A percentile compares a stretch with the other conserved stretches of the same genome.
These are phyloP conservation scores for Vaccinium vitisidaea DNA, from an alignment of 148 eudicot genomes.

Conservation along the genomic window DNA sequence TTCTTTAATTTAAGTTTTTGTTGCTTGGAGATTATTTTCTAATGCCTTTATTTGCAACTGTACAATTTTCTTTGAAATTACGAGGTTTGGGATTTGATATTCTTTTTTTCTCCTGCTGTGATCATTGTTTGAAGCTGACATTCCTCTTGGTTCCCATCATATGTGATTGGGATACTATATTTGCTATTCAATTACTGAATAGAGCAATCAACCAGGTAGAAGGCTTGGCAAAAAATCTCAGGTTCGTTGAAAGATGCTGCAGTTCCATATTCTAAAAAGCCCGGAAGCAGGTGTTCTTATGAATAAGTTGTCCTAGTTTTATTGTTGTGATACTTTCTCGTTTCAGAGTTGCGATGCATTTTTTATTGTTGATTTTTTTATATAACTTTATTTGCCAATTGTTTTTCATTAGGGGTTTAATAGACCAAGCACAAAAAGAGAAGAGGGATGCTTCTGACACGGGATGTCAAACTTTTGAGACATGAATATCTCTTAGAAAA, in stretches of 20 bases:
- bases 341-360: no score
- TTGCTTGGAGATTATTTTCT: background rate
- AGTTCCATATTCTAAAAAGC: constrained; percentile 67
- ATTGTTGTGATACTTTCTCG: background rate
- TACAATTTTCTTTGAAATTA: background rate
- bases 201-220: constrained; percentile 54
- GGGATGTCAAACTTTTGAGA: constrained; percentile 87
- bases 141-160: background rate
- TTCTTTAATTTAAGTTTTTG: background rate
- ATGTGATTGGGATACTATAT: background rate
- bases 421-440: constrained; percentile 79
- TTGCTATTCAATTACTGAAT: background rate
- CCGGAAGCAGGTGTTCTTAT: constrained; percentile 62
- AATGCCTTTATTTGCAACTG: background rate
- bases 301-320: background rate
- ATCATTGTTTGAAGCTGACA: background rate
- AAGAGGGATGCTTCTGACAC: constrained; percentile 83
- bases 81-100: background rate
- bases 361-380: background rate
- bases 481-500: constrained; percentile 72
- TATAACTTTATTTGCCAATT: background rate
- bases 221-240: constrained; percentile 89
- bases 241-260: constrained; percentile 94
- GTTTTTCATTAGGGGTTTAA: constrained; percentile 57
- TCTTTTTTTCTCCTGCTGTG: background rate